Evolutionary conservation across 495 filamentous ascomycete species (phyloP), one percentile per base, ranked within the genome.

Genomic region (Hyphodiscus hymeniophilus): DNA sequence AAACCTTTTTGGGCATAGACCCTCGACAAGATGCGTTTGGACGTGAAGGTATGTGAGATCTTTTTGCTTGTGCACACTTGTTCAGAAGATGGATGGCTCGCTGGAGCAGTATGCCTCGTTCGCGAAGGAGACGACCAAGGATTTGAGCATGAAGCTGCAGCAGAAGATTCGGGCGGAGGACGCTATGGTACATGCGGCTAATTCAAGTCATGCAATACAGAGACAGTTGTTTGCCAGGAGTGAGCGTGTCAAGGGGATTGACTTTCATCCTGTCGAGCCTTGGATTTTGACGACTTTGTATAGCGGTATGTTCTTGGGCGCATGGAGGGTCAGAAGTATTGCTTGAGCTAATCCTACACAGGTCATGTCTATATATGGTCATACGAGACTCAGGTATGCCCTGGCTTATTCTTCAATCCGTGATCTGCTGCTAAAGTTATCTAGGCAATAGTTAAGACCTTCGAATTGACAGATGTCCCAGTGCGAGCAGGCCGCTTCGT

Each of bases 351-450:
- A 28, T 35, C 30, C 33, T 38, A 38, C 21, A 40, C 47, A 89
- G 82, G 91, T 68, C 92, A 97, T 75, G 94, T 94, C 61, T 91
- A 97, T 72, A 96, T 99, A 62, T 99, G 92, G 94, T 96, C 90
- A 8, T 95, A 95, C 69, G 92, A 96, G 67, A 89, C 90, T 40
- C 94, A 95, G 68, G 79, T 81, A 68, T 47, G 66, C 24, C 26
- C 10, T 10, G 26, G 2, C 20, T 28, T 21, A 13, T 32, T 33
- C 33, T 36, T 2, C 39, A n/a, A 4, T 7, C 38, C 32, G 42
- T 23, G 30, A 34, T 18, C 41, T 10, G 24, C 6, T 30, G 43
- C 55, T 63, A 39, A 58, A 45, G n/a, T 48, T 7, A 12, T 45
- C 13, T 58, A 84, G 75, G 84, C 88, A 23, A 89, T 99, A 52